These are phyloP conservation scores for Metschnikowia gelsemii DNA, from an alignment of 805 yeast genomes.

Conservation along the genomic window DNA sequence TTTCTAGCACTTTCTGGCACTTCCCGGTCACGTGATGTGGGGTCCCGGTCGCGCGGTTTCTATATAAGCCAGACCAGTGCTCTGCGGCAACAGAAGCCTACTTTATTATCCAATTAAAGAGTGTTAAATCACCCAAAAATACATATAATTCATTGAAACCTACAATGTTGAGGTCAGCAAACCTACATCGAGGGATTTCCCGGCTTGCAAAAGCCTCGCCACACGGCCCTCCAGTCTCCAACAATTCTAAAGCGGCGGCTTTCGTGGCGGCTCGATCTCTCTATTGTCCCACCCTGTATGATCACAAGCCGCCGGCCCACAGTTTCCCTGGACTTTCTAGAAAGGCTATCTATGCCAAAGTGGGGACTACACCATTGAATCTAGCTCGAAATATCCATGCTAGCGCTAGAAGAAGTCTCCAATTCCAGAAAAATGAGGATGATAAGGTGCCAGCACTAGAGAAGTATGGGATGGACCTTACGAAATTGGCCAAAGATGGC, in stretches of 20 bases:
- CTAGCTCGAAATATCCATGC: constrained; percentile 23
- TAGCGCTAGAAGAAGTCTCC: constrained; percentile 24
- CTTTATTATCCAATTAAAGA: background rate
- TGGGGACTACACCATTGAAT: too few species aligned
- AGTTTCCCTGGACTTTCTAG: background rate
- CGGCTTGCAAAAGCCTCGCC: background rate
- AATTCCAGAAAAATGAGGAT: constrained; percentile 41
- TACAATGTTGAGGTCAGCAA: constrained; percentile 9
- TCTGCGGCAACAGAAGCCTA: background rate
- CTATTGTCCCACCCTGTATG: constrained; percentile 3
- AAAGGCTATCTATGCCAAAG: too few species aligned
- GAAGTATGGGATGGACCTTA: constrained; percentile 81
- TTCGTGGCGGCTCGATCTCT: background rate
- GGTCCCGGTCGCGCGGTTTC: background rate
- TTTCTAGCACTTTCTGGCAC: constrained; percentile 11
- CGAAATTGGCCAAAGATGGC: constrained; percentile 84
- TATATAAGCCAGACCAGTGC: constrained; percentile 4
- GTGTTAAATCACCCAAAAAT: background rate
- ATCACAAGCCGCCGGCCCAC: background rate
- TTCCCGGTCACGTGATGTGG: constrained; percentile 13
- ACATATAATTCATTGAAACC: background rate
- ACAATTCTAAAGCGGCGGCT: background rate
- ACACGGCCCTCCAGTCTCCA: background rate
- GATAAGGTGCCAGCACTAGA: constrained; percentile 73
- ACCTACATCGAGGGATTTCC: constrained; percentile 5